These are phyloP conservation scores for Corynascus novoguineensis DNA, from an alignment of 495 filamentous ascomycete genomes.

Conservation along the genomic window DNA sequence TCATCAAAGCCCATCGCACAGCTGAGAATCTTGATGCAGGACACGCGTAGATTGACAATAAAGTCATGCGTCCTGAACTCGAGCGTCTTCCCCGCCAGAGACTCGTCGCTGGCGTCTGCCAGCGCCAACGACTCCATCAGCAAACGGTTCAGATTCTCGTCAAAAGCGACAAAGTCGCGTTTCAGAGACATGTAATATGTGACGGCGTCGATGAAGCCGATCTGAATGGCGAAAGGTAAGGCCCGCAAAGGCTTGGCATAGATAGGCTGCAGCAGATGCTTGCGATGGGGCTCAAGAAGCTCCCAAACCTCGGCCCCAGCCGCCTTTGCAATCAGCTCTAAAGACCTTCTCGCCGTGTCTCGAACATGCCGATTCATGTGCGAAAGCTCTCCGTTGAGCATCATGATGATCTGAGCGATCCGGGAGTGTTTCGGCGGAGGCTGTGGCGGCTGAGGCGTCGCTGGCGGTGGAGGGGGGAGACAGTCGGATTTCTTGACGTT, in stretches of 20 bases:
- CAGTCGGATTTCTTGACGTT: conserved; percentile 70
- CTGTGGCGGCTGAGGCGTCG: conserved; percentile 30
- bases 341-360: conserved; percentile 70
- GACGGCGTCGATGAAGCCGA: conserved; percentile 96
- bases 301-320: conserved; percentile 74
- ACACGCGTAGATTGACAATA: conserved; percentile 86
- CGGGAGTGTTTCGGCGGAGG: conserved; percentile 40
- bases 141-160: conserved; percentile 81
- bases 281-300: conserved; percentile 79
- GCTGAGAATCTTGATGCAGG: conserved; percentile 87
- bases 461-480: conserved; percentile 44
- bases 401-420: conserved; percentile 67
- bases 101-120: conserved; percentile 89
- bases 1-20: conserved; percentile 89
- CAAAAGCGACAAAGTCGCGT: conserved; percentile 79
- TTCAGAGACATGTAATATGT: conserved; percentile 86
- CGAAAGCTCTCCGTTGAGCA: conserved; percentile 78
- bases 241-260: conserved; percentile 93
- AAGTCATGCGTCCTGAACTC: conserved; percentile 88
- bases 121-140: conserved; percentile 88
- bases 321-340: conserved; percentile 73
- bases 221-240: conserved; percentile 85
- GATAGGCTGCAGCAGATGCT: conserved; percentile 76
- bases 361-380: conserved; percentile 95
- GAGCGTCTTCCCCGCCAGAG: conserved; percentile 70